Base-by-base conservation (phyloP, 176 grass and related monocot genomes). In the Juncus inflexus region DNA sequence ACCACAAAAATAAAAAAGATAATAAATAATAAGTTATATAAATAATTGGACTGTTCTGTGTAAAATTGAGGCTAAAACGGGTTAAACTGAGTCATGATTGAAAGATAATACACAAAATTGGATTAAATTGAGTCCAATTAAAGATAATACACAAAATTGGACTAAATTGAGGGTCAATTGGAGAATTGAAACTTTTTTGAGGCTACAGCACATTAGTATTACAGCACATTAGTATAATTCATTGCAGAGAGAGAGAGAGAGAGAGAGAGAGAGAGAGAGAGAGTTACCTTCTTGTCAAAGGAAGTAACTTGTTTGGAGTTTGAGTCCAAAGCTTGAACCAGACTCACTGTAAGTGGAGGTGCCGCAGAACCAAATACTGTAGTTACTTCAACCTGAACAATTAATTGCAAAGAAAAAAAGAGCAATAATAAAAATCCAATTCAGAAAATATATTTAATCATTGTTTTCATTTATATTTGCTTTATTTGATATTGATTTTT, bases 351-450 rank as follows among this genome's bases (percentile, higher is more conserved):
- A 47, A 99, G 72, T 2, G 76, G 76, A 82, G 95, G 89, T 67
- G 89, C 76, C 47, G 76, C 55, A 76, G 95, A 84, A 73, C 95
- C 95, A 74, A 94, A 94, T 10, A 99, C 78, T 58, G 85, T 99
- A 60, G 89, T 99, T 35, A 94, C 95, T 78, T 99, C 89, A 82
- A 86, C 89, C 95, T 99, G 78, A 87, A 74, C 12, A 66, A 59
- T 53, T 14, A 66, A 59, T 53, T 65, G 47, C 12, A 36, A 42
- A 62, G 61, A 75, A 16, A 63, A 63, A 15, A 62, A 37, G 43
- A 19, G 11, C 38, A 75, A 28, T 37, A 62, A 52, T 64, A 54
- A 2, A 5, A 5, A 1, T 61, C 4, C 0, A n/a, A 8, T 61
- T 19, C 1, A 61, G 4, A 61, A 28, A 28, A 28, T 28, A 28